These are phyloP conservation scores for Codiaeum variegatum DNA, from an alignment of 441 rosid genomes.

Conservation along the genomic window DNA sequence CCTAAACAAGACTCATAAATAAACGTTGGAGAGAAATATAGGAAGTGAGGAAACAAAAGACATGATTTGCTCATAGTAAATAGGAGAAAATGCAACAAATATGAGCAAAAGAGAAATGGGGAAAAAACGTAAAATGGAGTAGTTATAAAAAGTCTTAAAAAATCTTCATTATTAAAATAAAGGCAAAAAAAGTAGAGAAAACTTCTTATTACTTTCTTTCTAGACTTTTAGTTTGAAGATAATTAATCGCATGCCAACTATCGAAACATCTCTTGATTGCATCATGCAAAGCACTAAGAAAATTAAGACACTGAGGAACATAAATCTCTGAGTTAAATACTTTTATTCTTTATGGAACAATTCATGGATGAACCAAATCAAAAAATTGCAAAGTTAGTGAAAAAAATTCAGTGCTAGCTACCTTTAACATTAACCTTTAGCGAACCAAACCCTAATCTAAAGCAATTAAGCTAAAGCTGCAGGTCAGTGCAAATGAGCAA, in stretches of 20 bases:
- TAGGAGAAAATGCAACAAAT: neutral
- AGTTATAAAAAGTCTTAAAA: neutral
- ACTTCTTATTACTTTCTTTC: neutral
- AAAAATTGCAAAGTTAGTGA: neutral
- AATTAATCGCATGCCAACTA: conserved; percentile 4
- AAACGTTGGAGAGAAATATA: neutral
- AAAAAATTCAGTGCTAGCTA: neutral
- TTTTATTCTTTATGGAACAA: neutral
- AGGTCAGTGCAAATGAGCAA: neutral
- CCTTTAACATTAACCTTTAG: neutral
- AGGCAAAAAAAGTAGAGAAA: no score
- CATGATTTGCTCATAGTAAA: neutral
- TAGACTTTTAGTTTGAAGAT: neutral
- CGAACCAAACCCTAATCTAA: neutral
- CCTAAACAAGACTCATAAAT: neutral
- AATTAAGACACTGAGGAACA: neutral
- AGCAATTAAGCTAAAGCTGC: neutral
- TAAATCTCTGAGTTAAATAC: neutral
- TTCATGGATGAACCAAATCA: neutral
- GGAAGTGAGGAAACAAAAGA: neutral
- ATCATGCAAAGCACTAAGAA: neutral
- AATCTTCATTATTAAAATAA: no score
- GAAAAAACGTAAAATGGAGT: neutral
- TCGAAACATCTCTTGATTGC: neutral
- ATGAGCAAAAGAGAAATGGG: neutral